Evolutionary conservation across 164 flowering plant species (phyloP), one percentile per base, ranked within the genome.

Genomic region (Stephania japonica): DNA sequence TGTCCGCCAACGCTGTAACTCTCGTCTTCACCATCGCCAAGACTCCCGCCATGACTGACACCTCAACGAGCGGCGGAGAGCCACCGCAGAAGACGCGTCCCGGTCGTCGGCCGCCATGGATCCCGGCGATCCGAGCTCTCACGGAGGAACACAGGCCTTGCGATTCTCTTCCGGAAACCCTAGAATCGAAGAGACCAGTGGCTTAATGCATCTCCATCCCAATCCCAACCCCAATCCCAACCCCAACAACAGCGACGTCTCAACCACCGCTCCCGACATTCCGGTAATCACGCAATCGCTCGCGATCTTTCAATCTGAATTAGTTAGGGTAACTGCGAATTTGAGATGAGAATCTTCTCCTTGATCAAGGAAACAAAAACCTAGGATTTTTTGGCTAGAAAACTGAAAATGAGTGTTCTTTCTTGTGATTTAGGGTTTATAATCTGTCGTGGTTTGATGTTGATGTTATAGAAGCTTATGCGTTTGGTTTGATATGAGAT

Each of bases 131-230:
- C 61, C 7, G 13, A 65, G 65, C 18, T 73, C 86, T 4, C 49
- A 32, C 38, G 38, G 72, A 23, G 50, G 77, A 32, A 83, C 94
- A 10, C 87, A 89, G 79, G 75, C 91, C 26, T 76, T 91, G 5
- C 84, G 81, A 23, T 91, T 93, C 85, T 89, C 98, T 32, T 96
- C 93, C 13, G 97, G 98, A 77, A 96, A 96, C 89, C 98, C 99
- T 84, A 87, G 95, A 82, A 93, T 96, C 77, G 97, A 92, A 80
- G 95, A 90, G 81, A 92, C 88, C 73, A 82, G 91, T 71, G 98
- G 99, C 67, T 80, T 90, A 80, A 84, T 96, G 89, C 92, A 85
- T 77, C 92, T 91, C 64, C 89, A 72, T 81, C 80, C 82, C 12
- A 78, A 85, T 32, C 38, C 38, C n/a, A n/a, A n/a, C n/a, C n/a